These are phyloP conservation scores for Piedraia hortae DNA, from an alignment of 2,329 filamentous ascomycete genomes.

Conservation along the genomic window DNA sequence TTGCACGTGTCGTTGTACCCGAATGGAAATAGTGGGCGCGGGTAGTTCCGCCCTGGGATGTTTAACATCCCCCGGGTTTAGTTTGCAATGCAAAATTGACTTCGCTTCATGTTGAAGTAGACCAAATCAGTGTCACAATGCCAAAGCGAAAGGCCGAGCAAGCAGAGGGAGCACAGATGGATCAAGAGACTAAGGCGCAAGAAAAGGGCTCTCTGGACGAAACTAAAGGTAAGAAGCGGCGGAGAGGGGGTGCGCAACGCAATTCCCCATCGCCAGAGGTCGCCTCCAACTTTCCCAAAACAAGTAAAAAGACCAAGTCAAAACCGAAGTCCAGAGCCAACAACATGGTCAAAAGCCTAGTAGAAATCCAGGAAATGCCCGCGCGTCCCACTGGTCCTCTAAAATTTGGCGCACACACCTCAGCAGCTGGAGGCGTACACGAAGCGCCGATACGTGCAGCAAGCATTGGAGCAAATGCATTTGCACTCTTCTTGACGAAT, in stretches of 20 bases:
- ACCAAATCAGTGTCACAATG: too few species aligned
- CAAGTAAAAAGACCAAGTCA: slow-evolving; percentile 2
- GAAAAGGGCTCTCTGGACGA: not conserved
- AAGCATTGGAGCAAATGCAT: slow-evolving; percentile 46
- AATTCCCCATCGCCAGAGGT: too few species aligned
- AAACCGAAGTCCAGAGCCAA: slow-evolving; percentile 26
- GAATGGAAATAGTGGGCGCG: too few species aligned
- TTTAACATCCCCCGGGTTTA: too few species aligned
- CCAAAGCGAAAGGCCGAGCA: not conserved
- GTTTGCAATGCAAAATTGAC: too few species aligned
- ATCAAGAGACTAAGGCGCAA: not conserved
- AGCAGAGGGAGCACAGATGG: not conserved
- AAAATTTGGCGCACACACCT: slow-evolving; percentile 81
- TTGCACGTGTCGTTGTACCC: too few species aligned
- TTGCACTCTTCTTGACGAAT: slow-evolving; percentile 85
- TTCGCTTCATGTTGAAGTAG: too few species aligned
- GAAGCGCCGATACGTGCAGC: slow-evolving; percentile 37
- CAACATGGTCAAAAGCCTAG: slow-evolving; percentile 27
- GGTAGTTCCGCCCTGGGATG: too few species aligned
- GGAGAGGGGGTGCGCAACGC: too few species aligned
- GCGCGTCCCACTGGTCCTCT: slow-evolving; percentile 43
- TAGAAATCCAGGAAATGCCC: slow-evolving; percentile 35
- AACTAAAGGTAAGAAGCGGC: too few species aligned
- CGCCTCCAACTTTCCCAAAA: too few species aligned
- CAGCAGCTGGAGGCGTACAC: slow-evolving; percentile 74